phyloP scores from a whole-genome alignment of 2,329 filamentous ascomycete genomes.

The Trichoderma atroviride region DNA sequence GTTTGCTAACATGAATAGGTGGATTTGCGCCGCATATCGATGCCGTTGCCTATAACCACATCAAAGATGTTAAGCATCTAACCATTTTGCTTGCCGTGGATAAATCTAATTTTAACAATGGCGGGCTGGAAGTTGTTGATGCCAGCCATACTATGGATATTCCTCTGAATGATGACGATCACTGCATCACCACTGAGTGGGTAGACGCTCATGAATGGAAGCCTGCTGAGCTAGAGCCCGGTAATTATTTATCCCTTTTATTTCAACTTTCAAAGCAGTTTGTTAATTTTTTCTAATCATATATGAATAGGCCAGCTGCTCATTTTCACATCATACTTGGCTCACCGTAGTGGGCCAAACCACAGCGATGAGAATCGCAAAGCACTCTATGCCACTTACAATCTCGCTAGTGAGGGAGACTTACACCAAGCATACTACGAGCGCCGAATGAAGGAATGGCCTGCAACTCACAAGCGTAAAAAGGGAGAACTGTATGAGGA shows the following conservation, averaged over 20 bases:
- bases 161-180: constrained; percentile 2
- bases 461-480: constrained; percentile 3
- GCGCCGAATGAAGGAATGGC: constrained; percentile 5
- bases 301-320: neutral
- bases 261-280: accelerated
- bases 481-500: neutral
- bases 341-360: constrained; percentile 8
- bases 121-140: constrained; percentile 7
- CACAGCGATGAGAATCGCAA: constrained; percentile 9
- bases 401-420: neutral
- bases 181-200: neutral
- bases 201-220: constrained; percentile 5
- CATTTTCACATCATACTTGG: constrained; percentile 11
- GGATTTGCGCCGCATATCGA: constrained; percentile 14
- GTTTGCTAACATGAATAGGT: neutral
- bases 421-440: constrained; percentile 5
- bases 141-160: constrained; percentile 11
- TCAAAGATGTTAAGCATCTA: constrained; percentile 14
- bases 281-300: neutral
- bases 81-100: constrained; percentile 9
- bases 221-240: constrained; percentile 7
- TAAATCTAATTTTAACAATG: neutral
- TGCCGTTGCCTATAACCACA: constrained; percentile 10
- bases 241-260: neutral
- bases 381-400: constrained; percentile 15